phyloP scores from a whole-genome alignment of 192 early-diverging fungal genomes.

The Coemansia sp. region DNA sequence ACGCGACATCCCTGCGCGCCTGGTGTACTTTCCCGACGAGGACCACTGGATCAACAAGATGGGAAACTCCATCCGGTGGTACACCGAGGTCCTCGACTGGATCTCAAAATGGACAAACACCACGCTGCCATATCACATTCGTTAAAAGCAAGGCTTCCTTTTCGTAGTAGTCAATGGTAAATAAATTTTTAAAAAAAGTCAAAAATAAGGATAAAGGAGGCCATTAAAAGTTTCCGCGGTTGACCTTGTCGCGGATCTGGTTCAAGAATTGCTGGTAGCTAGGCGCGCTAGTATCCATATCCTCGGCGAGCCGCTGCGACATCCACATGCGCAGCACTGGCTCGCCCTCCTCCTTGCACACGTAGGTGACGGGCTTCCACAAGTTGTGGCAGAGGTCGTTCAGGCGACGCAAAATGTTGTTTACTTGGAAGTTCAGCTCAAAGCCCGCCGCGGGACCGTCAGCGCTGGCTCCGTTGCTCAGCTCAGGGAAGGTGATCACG shows the following conservation, averaged over 20 bases:
- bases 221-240: slow-evolving; percentile 51
- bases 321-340: slow-evolving; percentile 81
- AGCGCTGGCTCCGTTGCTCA: slow-evolving; percentile 68
- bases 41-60: slow-evolving; percentile 68
- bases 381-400: slow-evolving; percentile 69
- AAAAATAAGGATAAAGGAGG: neutral
- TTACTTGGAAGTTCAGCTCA: slow-evolving; percentile 72
- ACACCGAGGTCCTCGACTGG: slow-evolving; percentile 68
- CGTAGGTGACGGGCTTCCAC: slow-evolving; percentile 74
- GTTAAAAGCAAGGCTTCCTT: too few relatives aligned
- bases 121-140: slow-evolving; percentile 18
- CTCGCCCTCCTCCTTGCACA: slow-evolving; percentile 95
- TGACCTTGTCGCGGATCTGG: slow-evolving; percentile 75
- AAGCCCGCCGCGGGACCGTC: slow-evolving; percentile 60
- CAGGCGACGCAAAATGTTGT: slow-evolving; percentile 76
- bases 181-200: neutral
- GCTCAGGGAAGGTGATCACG: slow-evolving; percentile 72
- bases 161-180: too few relatives aligned
- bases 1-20: slow-evolving; percentile 62
- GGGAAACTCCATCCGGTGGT: slow-evolving; percentile 69
- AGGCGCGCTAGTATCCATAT: slow-evolving; percentile 78
- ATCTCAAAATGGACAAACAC: slow-evolving; percentile 38
- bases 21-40: slow-evolving; percentile 79
- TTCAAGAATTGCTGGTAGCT: slow-evolving; percentile 79
- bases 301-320: slow-evolving; percentile 88